Evolutionary conservation across 495 filamentous ascomycete species (phyloP), one percentile per base, ranked within the genome.

Genomic region (Cryomyces antarcticus): DNA sequence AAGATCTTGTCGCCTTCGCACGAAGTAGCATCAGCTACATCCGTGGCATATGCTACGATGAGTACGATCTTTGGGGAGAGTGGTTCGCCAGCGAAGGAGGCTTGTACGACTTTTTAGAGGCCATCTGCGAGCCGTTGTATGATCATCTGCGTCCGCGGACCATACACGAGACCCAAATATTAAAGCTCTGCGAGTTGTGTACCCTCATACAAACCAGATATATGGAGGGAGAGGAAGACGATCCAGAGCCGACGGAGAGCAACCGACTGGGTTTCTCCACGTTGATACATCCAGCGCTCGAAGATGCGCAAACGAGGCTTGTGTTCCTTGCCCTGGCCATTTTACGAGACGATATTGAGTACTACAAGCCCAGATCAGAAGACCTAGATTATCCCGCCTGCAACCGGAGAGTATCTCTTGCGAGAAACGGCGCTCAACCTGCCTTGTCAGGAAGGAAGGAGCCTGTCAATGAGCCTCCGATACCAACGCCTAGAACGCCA

Each of bases 171-270:
- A 76, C 67, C 13, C 72, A 63, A 71, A 64, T 80, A 49, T 51
- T 84, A 63, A 72, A 80, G 62, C 70, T 88, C 4, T 93, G 84
- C 59, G 80, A 83, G 50, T 62, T 94, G 1, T 78, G 84, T 43
- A 78, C 77, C 6, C 68, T 87, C 56, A 62, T 94, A 7, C 83
- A 87, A 49, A 82, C 81, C n/a, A 75, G 79, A 36, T 93, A 93
- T 48, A 68, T 87, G 51, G 64, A 78, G 24, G 75, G 80, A 37
- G 68, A 70, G 33, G 79, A 80, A 37, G 85, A 93, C 30, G 57
- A 47, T 5, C 31, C 38, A 71, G 80, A 38, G 65, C 73, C 10
- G 71, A 44, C 60, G 0, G 70, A 73, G 37, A 53, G 58, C 11
- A 65, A 65, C 39, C 69, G 73, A 41, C 64, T 83, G 12, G 77